Evolutionary conservation across 768 basidiomycete genomes (phyloP).

Genomic region (Suillus subluteus): DNA sequence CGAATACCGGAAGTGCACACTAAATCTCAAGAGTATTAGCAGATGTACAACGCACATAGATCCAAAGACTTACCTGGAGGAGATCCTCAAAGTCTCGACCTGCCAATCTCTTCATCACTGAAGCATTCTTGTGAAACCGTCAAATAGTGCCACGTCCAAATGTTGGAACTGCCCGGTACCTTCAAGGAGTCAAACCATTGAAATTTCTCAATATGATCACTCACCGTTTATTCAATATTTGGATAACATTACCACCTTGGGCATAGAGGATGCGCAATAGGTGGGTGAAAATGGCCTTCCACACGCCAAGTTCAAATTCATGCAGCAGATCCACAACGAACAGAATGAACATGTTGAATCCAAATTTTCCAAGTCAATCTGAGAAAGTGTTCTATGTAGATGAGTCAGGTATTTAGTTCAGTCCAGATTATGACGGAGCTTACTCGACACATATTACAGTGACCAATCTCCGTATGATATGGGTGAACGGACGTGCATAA

Average conservation of each 20-base stretch:
- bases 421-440: too few relatives aligned
- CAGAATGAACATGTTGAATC: too few relatives aligned
- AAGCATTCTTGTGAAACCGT: constrained; percentile 14
- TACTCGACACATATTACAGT: too few relatives aligned
- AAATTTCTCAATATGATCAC: neutral
- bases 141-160: constrained; percentile 15
- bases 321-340: constrained; percentile 13
- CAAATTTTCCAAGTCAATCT: too few relatives aligned
- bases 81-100: constrained; percentile 21
- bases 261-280: constrained; percentile 21
- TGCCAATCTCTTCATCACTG: constrained; percentile 14
- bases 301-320: constrained; percentile 22
- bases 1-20: constrained; percentile 37
- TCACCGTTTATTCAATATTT: constrained; percentile 17
- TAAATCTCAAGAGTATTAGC: constrained; percentile 9
- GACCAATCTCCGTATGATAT: too few relatives aligned
- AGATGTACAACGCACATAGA: neutral
- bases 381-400: too few relatives aligned
- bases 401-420: too few relatives aligned
- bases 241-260: constrained; percentile 6
- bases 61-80: constrained; percentile 12
- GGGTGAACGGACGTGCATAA: too few relatives aligned
- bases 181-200: neutral
- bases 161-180: constrained; percentile 17
- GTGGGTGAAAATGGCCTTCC: constrained; percentile 20